Evolutionary conservation across 2,329 filamentous ascomycete species (phyloP).

Genomic region (Rutstroemia sp.): DNA sequence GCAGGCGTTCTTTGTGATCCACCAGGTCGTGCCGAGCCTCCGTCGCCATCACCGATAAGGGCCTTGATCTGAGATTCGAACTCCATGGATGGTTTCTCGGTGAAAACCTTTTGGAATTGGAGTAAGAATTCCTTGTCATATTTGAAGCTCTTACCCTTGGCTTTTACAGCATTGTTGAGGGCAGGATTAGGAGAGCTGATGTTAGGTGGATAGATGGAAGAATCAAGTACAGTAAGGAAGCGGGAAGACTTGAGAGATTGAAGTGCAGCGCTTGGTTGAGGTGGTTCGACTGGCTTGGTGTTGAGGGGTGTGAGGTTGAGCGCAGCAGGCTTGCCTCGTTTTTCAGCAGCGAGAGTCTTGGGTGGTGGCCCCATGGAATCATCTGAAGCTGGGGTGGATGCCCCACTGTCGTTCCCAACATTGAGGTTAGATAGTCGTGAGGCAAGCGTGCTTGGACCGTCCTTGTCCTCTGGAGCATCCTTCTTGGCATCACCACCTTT

Average conservation of each 20-base stretch:
- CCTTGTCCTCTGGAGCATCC: conserved; percentile 21
- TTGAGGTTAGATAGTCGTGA: conserved; percentile 46
- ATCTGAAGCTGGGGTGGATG: conserved; percentile 35
- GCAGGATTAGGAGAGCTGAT: conserved; percentile 88
- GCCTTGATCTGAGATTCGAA: conserved; percentile 87
- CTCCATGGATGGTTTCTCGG: conserved; percentile 89
- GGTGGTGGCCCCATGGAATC: conserved; percentile 40
- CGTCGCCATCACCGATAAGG: conserved; percentile 71
- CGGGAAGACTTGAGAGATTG: conserved; percentile 88
- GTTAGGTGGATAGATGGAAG: conserved; percentile 73
- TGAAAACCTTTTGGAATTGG: conserved; percentile 94
- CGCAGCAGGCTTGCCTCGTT: conserved; percentile 71
- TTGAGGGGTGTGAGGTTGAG: conserved; percentile 80
- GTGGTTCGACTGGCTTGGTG: conserved; percentile 78
- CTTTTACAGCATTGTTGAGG: conserved; percentile 70
- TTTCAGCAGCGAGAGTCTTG: conserved; percentile 51
- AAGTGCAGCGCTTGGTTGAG: conserved; percentile 88
- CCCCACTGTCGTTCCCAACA: conserved; percentile 36
- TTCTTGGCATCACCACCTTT: conserved; percentile 19
- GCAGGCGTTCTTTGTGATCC: conserved; percentile 50
- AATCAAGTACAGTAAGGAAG: conserved; percentile 72
- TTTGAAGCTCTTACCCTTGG: conserved; percentile 78
- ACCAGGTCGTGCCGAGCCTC: conserved; percentile 48
- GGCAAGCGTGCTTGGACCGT: conserved; percentile 27
- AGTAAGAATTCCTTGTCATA: conserved; percentile 94